Percentiles rank a stretch among this genome's conserved stretches.
These are phyloP conservation scores for Zalaria sp. DNA, from an alignment of 2,329 filamentous ascomycete species.

Conservation along the genomic window DNA sequence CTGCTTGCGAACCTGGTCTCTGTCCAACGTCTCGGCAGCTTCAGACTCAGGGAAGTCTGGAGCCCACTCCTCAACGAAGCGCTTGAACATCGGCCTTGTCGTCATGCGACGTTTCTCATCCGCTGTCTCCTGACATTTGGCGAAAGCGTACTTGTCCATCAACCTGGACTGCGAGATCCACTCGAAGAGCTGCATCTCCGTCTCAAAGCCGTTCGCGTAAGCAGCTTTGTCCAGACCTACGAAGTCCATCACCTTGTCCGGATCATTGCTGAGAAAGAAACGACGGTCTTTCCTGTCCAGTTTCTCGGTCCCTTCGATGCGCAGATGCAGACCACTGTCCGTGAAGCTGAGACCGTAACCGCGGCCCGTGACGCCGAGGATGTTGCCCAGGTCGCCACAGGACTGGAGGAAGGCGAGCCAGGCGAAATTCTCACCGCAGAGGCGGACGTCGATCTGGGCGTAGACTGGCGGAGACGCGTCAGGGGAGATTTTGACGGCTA, in stretches of 20 bases:
- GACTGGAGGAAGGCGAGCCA: constrained; percentile 57
- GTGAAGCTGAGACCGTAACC: constrained; percentile 47
- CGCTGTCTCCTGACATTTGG: constrained; percentile 18
- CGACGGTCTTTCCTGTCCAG: constrained; percentile 37
- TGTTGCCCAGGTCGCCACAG: constrained; percentile 59
- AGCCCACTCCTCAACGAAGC: constrained; percentile 52
- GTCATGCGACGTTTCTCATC: constrained; percentile 45
- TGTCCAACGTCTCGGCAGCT: constrained; percentile 13
- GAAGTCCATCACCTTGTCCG: constrained; percentile 43
- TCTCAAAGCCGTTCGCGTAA: constrained; percentile 43
- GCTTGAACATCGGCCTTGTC: constrained; percentile 41
- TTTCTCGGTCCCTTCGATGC: constrained; percentile 53
- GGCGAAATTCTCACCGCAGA: constrained; percentile 33
- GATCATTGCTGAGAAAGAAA: constrained; percentile 46
- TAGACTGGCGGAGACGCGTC: constrained; percentile 3
- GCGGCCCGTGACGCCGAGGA: constrained; percentile 49
- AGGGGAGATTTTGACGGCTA: constrained; percentile 40
- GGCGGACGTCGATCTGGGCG: constrained; percentile 56
- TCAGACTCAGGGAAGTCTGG: constrained; percentile 19
- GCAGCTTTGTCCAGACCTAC: constrained; percentile 40
- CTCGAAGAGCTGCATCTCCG: constrained; percentile 42
- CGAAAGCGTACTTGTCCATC: constrained; percentile 33
- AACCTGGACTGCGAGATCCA: constrained; percentile 47
- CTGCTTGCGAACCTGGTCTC: constrained; percentile 36
- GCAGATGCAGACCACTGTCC: constrained; percentile 48